Evolutionary conservation across 2,329 filamentous ascomycete genomes (phyloP), one percentile per base, ranked within the genome.

Genomic region (Fusarium sp.): DNA sequence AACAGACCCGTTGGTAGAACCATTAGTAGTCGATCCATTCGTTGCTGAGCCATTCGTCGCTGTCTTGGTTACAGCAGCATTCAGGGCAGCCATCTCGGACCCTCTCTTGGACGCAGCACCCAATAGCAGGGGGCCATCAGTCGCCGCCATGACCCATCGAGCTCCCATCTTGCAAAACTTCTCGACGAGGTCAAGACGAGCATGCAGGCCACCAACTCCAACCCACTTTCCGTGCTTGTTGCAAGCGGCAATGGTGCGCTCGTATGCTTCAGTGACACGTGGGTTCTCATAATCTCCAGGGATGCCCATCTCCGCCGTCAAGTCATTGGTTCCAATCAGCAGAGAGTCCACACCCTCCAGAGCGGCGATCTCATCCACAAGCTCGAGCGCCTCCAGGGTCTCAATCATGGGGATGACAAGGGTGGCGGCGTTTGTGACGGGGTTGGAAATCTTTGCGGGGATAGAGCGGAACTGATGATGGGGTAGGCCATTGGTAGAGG

Each of bases 311-410:
- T 84, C 82, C 1, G 80, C 78, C 18, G 75, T 80, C 51, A 85
- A 70, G 60, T 84, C 83, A 51, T 84, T 84, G 2, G 82, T 80
- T 7, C 83, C 82, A 18, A 84, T 79, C 3, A 85, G 72, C 1
- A 85, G 70, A 1, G 74, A 79, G 62, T 85, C 83, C 5, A 85
- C 82, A 1, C 82, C 82, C 0, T 82, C 74, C 6, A 78, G 70
- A 1, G 76, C 74, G 1, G 78, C 77, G 23, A 80, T 80, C 15
- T 72, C 71, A 9, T 80, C 75, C 1, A 76, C 72, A 7, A 73
- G 66, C 12, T 75, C 72, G 1, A 80, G 41, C 5, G 70, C 71
- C 5, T 77, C 76, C 7, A 66, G 62, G 0, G 68, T 77, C 60
- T 78, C 76, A 9, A 78, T 73, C 75, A 78, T 78, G 15, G 76